phyloP scores from a whole-genome alignment of 2,329 filamentous ascomycete species.

The Xylogone sp. region DNA sequence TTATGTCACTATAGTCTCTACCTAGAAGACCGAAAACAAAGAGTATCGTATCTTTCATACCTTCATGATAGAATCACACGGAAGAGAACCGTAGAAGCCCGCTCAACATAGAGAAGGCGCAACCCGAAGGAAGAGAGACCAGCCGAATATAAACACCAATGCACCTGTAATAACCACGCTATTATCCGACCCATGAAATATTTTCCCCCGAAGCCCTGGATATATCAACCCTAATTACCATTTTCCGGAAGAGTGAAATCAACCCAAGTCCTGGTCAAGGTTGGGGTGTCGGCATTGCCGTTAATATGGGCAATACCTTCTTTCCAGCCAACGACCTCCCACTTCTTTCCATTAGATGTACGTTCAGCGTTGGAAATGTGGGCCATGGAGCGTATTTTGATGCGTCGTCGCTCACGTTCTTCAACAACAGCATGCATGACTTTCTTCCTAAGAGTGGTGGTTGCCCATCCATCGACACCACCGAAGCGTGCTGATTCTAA shows the following conservation, averaged over 20 bases:
- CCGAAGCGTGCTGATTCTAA: conserved; percentile 58
- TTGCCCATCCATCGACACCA: conserved; percentile 46
- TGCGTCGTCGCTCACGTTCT: conserved; percentile 55
- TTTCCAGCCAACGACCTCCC: conserved; percentile 29
- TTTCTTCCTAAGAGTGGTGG: conserved; percentile 40
- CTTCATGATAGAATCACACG: not conserved
- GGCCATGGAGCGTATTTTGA: conserved; percentile 16
- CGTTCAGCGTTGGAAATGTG: conserved; percentile 23
- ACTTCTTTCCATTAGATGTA: conserved; percentile 18
- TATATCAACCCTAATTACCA: not conserved
- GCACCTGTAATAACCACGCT: not conserved
- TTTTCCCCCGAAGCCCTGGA: not conserved
- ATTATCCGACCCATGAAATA: not conserved
- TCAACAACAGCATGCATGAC: conserved; percentile 47
- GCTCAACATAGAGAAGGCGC: not conserved
- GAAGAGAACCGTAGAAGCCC: not conserved
- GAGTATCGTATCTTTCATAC: not conserved
- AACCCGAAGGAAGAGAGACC: not conserved
- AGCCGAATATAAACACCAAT: not conserved
- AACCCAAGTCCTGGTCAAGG: conserved; percentile 21
- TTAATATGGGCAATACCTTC: conserved; percentile 22
- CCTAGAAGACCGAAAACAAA: not conserved
- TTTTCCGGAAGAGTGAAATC: conserved; percentile 15
- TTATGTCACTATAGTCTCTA: not conserved
- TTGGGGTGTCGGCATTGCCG: conserved; percentile 17